Base-by-base conservation (phyloP, 805 yeast species). In the Hanseniaspora vineae region DNA sequence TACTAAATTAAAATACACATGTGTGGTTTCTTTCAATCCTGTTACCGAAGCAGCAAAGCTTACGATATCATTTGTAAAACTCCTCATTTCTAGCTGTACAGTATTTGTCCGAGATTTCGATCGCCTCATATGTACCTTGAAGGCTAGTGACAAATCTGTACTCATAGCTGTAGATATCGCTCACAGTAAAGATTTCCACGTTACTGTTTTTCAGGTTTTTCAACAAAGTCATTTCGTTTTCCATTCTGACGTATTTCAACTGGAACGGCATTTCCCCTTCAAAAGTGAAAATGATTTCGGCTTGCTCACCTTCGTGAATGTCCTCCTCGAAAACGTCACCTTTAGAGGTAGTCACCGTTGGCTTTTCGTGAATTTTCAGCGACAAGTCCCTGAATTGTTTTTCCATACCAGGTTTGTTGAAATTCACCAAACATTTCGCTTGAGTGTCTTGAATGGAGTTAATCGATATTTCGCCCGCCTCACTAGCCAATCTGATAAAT, bases 101-200 rank as follows among this genome's bases (percentile, higher is more conserved):
- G 64, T 68, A 83, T 9, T 84, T 82, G 66, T 92, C 99, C 42
- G 77, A 77, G n/a, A 92, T 78, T 58, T 82, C 88, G 42, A 87
- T 75, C 6, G 97, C 97, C 64, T 89, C 96, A 59, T 92, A 92
- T 2, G 86, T 82, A 43, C 99, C 99, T 62, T 89, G 96, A 53
- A 86, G 67, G 54, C 85, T 83, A 1, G 95, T 90, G 58, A 73
- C 68, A 8, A 85, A 81, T 47, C 78, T 73, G 60, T 86, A 79
- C 55, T 80, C 84, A 57, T 78, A 67, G 2, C 76, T 81, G 65
- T 76, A 68, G 42, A 92, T 85, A 52, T 82, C 81, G 19, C 71
- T 59, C 29, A 78, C 79, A 39, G 67, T 68, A 47, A 68, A 71
- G 1, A 78, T 73, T 47, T 82, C 85, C 35, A 86, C 75, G 13